A percentile compares a stretch with the other conserved stretches of the same genome.
These are phyloP conservation scores for Cystobasidium ongulense DNA, from an alignment of 768 basidiomycete species.

Conservation along the genomic window DNA sequence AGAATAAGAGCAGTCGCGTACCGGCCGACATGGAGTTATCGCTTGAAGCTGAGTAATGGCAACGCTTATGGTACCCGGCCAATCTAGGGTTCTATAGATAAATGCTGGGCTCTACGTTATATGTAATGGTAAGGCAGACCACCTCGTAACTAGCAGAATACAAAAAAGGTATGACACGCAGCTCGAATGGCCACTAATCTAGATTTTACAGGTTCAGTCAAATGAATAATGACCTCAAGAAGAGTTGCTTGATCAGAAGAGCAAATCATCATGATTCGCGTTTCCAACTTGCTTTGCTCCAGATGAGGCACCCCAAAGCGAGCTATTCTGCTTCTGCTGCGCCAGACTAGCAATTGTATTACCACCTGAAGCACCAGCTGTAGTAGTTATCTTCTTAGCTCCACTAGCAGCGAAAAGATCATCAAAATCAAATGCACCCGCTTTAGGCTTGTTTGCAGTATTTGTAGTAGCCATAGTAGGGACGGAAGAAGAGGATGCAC, in stretches of 20 bases:
- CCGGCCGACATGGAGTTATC: background rate
- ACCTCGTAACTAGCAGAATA: too few species aligned
- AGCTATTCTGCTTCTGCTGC: conserved; percentile 8
- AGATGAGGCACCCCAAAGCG: background rate
- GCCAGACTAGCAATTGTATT: conserved; percentile 30
- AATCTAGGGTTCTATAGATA: too few species aligned
- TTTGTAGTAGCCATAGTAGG: conserved; percentile 6
- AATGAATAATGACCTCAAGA: background rate
- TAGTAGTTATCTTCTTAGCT: conserved; percentile 13
- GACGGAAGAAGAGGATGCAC: background rate
- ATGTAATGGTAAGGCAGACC: too few species aligned
- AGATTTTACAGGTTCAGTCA: background rate
- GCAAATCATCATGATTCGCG: conserved; percentile 15
- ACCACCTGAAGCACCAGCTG: background rate
- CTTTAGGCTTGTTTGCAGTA: background rate
- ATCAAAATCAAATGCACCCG: conserved; percentile 35
- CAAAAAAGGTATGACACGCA: background rate
- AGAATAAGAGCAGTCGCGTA: background rate
- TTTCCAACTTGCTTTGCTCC: background rate
- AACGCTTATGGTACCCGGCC: too few species aligned
- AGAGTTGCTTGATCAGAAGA: conserved; percentile 13
- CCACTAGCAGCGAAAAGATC: conserved; percentile 32
- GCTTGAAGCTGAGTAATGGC: too few species aligned
- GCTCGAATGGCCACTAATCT: background rate
- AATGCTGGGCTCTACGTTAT: too few species aligned